A percentile compares a stretch with the other conserved stretches of the same genome.
phyloP scores from a whole-genome alignment of 2,329 filamentous ascomycete genomes.

The Pseudocercospora pini-densiflorae region DNA sequence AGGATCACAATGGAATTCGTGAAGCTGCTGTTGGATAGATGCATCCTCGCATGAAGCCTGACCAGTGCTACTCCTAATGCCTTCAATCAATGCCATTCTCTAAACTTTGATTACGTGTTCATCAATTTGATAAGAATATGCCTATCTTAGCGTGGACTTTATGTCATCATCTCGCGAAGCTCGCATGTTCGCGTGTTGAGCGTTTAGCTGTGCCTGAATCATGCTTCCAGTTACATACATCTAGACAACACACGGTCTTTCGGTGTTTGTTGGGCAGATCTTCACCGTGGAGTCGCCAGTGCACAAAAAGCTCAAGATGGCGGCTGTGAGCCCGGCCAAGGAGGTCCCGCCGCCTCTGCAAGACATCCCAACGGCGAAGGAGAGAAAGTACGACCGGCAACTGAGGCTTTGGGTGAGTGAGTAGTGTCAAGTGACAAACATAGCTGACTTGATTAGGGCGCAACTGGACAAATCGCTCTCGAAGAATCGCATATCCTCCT shows the following conservation, averaged over 20 bases:
- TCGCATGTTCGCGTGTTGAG: too few relatives aligned
- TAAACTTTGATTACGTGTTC: too few relatives aligned
- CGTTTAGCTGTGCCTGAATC: neutral
- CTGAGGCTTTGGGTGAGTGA: constrained; percentile 74
- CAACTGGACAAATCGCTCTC: constrained; percentile 84
- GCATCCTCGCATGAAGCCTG: neutral
- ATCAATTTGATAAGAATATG: too few relatives aligned
- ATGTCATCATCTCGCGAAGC: neutral
- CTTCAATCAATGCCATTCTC: neutral
- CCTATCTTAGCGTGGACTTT: neutral
- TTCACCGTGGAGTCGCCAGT: constrained; percentile 10
- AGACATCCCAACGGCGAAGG: constrained; percentile 60
- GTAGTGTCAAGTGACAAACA: neutral
- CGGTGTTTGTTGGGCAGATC: neutral
- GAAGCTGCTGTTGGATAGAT: neutral
- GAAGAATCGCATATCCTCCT: constrained; percentile 92
- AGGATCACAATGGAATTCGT: neutral
- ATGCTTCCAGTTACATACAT: neutral
- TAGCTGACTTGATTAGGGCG: constrained; percentile 55
- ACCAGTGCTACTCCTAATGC: neutral
- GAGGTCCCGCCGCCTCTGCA: constrained; percentile 52
- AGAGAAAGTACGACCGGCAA: constrained; percentile 86
- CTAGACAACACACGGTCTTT: neutral
- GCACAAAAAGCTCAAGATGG: constrained; percentile 21
- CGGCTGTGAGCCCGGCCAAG: constrained; percentile 27